These are phyloP conservation scores for Neopestalotiopsis clavispora DNA, from an alignment of 2,329 filamentous ascomycete genomes.

Conservation along the genomic window DNA sequence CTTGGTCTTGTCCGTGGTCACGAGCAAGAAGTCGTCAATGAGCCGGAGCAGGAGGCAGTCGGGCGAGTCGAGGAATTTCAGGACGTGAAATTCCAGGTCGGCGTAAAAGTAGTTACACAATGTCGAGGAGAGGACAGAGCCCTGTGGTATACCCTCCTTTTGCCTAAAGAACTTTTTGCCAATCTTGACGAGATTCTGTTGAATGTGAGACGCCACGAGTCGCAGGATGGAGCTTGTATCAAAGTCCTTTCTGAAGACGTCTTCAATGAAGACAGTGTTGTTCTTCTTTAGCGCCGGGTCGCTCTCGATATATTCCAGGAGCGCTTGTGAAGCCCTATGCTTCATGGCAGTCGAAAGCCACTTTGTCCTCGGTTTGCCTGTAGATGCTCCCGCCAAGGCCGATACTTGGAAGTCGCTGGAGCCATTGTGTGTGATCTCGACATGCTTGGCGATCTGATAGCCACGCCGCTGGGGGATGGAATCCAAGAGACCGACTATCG, in stretches of 20 bases:
- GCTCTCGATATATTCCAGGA: conserved; percentile 50
- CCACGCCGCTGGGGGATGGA: conserved; percentile 59
- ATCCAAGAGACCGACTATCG: conserved; percentile 69
- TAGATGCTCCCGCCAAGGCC: conserved; percentile 22
- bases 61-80: conserved; percentile 66
- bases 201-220: conserved; percentile 81
- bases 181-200: conserved; percentile 83
- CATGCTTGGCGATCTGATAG: conserved; percentile 78
- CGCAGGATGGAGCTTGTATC: conserved; percentile 64
- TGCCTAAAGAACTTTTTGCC: conserved; percentile 90
- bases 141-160: conserved; percentile 88
- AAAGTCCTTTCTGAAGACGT: conserved; percentile 61
- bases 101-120: conserved; percentile 98
- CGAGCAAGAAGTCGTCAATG: conserved; percentile 91
- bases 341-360: conserved; percentile 60
- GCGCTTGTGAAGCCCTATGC: conserved; percentile 44
- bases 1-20: conserved; percentile 72
- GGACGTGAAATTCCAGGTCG: conserved; percentile 73
- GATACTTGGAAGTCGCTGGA: conserved; percentile 18
- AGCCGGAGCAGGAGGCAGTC: conserved; percentile 77
- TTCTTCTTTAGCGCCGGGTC: conserved; percentile 50
- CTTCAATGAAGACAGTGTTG: conserved; percentile 80
- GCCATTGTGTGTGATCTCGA: conserved; percentile 61
- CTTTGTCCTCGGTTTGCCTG: conserved; percentile 44
- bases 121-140: conserved; percentile 83